Base-by-base conservation (phyloP, 75 land plant genomes). In the Pinus albicaulis region DNA sequence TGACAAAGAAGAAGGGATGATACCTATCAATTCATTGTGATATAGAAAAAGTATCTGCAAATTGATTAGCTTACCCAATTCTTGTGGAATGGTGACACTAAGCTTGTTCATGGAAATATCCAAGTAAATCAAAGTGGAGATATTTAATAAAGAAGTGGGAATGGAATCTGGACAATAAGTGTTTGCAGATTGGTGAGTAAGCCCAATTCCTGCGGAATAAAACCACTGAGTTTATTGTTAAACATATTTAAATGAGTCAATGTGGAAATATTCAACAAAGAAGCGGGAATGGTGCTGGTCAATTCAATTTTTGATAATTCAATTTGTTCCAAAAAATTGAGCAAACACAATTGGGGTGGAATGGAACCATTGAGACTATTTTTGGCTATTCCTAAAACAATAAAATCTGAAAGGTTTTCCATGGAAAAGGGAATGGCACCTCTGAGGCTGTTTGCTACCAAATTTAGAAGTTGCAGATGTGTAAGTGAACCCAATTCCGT, bases 331-430 rank as follows among this genome's bases (percentile, higher is more conserved):
- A 80, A 20, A 0, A 6, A 23, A 5, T 4, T 14, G 0, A 79
- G 55, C 1, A 2, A 7, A 24, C 82, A 84, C 15, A 89, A 65
- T 38, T 59, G 24, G 2, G 75, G 48, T 26, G 90, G 90, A 63
- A 88, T 59, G 55, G 55, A 6, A n/a, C 87, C 89, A 19, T 57
- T 19, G 0, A 87, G 78, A 13, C 75, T 69, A 79, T 85, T 85
- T 23, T 78, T 64, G 7, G 19, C 38, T 2, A 92, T 73, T 36
- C 72, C 82, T 26, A 85, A 26, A 0, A 2, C 31, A 31, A 31
- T 31, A 1, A 31, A 31, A 31, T 31, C 31, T 31, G 1, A 31
- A 31, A 31, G 31, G 31, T 31, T 31, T 31, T 1, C 31, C 2
- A 31, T 31, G 31, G 31, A 31, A 31, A 31, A 31, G 31, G 31